phyloP scores from a whole-genome alignment of 2,329 filamentous ascomycete genomes.

The Aureobasidium uvarum region DNA sequence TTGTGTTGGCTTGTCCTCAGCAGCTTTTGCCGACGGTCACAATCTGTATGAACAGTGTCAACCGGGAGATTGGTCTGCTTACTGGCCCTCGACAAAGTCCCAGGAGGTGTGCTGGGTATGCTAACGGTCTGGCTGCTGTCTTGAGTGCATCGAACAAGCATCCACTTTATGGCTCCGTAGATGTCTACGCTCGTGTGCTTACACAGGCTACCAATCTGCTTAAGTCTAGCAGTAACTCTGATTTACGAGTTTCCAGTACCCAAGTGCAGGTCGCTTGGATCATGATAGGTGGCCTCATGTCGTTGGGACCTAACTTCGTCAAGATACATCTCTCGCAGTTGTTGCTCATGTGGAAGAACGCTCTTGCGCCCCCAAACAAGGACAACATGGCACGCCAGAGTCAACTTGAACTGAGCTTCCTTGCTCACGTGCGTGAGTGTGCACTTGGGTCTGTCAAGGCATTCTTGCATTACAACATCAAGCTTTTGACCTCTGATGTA shows the following conservation, averaged over 20 bases:
- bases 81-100: conserved; percentile 73
- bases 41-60: conserved; percentile 94
- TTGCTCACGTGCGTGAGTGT: conserved; percentile 93
- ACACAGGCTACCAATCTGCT: conserved; percentile 88
- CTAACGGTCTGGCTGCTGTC: conserved; percentile 85
- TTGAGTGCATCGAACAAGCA: conserved; percentile 85
- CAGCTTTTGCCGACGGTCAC: conserved; percentile 88
- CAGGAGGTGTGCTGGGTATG: conserved; percentile 82
- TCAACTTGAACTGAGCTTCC: conserved; percentile 83
- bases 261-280: conserved; percentile 99
- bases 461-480: conserved; percentile 90
- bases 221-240: conserved; percentile 87
- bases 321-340: conserved; percentile 97
- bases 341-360: conserved; percentile 94
- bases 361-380: conserved; percentile 87
- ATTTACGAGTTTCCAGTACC: conserved; percentile 84
- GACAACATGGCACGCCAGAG: conserved; percentile 84
- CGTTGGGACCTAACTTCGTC: conserved; percentile 93
- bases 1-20: conserved; percentile 87
- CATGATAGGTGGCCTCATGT: conserved; percentile 93
- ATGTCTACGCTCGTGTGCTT: conserved; percentile 88
- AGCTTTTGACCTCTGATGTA: conserved; percentile 87
- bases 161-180: conserved; percentile 89
- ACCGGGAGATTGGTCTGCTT: conserved; percentile 77
- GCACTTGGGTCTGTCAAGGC: conserved; percentile 86